Conservation (phyloP, 257 asterid genomes). For the Solanum sejunctum region DNA sequence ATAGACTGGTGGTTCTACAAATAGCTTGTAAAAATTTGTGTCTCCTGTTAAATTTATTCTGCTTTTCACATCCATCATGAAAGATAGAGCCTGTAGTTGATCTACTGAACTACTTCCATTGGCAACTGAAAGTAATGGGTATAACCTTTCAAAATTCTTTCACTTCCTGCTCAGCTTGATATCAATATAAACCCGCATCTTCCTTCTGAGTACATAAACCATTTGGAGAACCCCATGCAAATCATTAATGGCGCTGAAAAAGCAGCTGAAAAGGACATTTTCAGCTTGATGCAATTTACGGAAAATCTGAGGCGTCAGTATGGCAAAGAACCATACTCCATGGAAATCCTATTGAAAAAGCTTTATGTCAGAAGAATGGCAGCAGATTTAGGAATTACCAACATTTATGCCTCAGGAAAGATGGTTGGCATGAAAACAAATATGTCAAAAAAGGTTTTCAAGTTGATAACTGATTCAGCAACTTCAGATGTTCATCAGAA, state of each 20-base stretch:
- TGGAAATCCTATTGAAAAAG: constrained; percentile 90
- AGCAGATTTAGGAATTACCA: constrained; percentile 79
- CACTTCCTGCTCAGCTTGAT: constrained; percentile 44
- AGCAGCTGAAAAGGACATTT: constrained; percentile 74
- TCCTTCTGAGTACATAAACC: constrained; percentile 84
- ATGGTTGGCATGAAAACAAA: constrained; percentile 73
- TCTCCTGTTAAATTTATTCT: not conserved
- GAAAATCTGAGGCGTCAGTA: constrained; percentile 78
- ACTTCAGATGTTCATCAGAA: constrained; percentile 53
- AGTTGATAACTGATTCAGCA: constrained; percentile 70
- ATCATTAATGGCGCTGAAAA: constrained; percentile 65
- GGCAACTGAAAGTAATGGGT: not conserved
- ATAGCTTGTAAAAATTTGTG: not conserved
- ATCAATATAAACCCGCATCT: constrained; percentile 76
- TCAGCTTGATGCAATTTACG: constrained; percentile 76
- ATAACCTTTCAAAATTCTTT: not conserved
- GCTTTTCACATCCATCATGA: not conserved
- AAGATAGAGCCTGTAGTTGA: not conserved
- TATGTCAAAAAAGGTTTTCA: constrained; percentile 76
- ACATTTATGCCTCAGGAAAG: constrained; percentile 66
- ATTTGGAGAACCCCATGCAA: constrained; percentile 90
- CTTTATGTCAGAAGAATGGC: constrained; percentile 94
- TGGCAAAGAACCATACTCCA: constrained; percentile 93
- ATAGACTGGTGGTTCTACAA: not conserved
- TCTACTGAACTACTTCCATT: not conserved